A percentile compares a stretch with the other conserved stretches of the same genome.
phyloP scores from a whole-genome alignment of 805 yeast species.

The Candida maesae region DNA sequence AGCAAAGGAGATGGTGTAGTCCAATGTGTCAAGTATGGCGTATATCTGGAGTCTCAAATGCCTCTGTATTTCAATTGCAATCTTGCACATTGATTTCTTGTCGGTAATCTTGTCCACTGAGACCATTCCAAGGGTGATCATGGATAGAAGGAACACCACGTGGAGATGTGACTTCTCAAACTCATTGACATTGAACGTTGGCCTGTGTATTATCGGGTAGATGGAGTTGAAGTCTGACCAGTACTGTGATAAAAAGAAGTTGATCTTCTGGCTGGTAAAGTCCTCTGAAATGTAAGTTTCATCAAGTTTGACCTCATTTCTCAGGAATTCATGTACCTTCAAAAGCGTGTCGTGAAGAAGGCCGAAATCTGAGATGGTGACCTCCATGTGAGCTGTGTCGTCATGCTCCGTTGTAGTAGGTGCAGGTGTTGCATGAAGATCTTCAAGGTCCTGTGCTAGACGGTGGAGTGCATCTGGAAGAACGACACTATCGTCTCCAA shows the following conservation, averaged over 20 bases:
- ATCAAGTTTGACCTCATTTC: neutral
- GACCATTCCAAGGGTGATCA: slow-evolving; percentile 24
- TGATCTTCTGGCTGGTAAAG: slow-evolving; percentile 4
- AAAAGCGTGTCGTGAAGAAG: slow-evolving; percentile 2
- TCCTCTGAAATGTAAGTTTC: neutral
- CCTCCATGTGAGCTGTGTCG: neutral
- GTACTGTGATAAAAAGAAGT: slow-evolving; percentile 27
- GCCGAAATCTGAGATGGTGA: neutral
- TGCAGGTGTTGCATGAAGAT: neutral
- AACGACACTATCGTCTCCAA: slow-evolving; percentile 13
- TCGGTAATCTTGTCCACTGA: slow-evolving; percentile 1
- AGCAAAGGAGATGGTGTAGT: slow-evolving; percentile 8
- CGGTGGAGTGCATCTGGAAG: neutral
- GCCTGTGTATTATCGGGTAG: slow-evolving; percentile 38
- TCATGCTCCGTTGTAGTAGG: neutral
- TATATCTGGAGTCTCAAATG: slow-evolving; percentile 13
- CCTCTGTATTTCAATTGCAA: slow-evolving; percentile 21
- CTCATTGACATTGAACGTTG: slow-evolving; percentile 27
- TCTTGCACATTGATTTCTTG: slow-evolving; percentile 3
- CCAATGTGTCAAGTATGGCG: slow-evolving; percentile 12
- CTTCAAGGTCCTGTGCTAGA: neutral
- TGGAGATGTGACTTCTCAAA: slow-evolving; percentile 4
- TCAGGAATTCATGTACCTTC: slow-evolving; percentile 1
- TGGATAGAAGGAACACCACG: slow-evolving; percentile 17
- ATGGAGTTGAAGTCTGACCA: slow-evolving; percentile 36